Evolutionary conservation across 1,284 basidiomycete species (phyloP), one percentile per base, ranked within the genome.

Genomic region (Anthracocystis panici-leucophaei): DNA sequence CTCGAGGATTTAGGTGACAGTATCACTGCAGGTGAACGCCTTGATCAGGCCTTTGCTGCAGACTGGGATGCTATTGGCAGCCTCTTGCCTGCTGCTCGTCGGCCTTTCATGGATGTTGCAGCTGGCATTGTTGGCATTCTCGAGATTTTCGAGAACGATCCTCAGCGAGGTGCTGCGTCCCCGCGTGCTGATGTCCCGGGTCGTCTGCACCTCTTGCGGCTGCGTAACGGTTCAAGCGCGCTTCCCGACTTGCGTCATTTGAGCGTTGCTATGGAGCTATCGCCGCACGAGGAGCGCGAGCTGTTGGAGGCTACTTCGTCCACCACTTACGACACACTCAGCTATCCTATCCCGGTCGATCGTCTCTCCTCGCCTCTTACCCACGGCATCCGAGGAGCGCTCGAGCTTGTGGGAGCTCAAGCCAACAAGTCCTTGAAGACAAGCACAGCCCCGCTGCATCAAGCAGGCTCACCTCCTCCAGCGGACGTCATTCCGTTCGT

Each of bases 91-190:
- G 9, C 62, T n/a, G 58, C 72, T 2, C 57, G 63, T 14, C 58
- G 66, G 21, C 66, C 72, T 6, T 75, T 75, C 23, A 75, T 75
- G 72, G 72, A 75, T 12, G 59, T 75, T 0, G 66, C 58, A 20
- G 54, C 72, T 16, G 72, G 72, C 20, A 58, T 75, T 33, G 45
- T 75, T 2, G 72, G 63, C 6, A 29, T 75, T 18, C 33, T 75
- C 40, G 72, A 75, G 49, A 29, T 75, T 4, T 48, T 44, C 31
- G 29, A 23, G 7, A 7, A 25, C 5, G 53, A 57, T 0, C 35
- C 42, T 5, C 57, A 49, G 8, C 53, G 40, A 9, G 41, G 46
- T 48, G 48, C 12, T 2, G 55, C 55, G 2, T 45, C 33, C 20
- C 7, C 27, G 1, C 3, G 52, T 27, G 3, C 56, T 10, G 58